Base-by-base conservation (phyloP, 495 filamentous ascomycete species). In the Aspergillus nidulans region DNA sequence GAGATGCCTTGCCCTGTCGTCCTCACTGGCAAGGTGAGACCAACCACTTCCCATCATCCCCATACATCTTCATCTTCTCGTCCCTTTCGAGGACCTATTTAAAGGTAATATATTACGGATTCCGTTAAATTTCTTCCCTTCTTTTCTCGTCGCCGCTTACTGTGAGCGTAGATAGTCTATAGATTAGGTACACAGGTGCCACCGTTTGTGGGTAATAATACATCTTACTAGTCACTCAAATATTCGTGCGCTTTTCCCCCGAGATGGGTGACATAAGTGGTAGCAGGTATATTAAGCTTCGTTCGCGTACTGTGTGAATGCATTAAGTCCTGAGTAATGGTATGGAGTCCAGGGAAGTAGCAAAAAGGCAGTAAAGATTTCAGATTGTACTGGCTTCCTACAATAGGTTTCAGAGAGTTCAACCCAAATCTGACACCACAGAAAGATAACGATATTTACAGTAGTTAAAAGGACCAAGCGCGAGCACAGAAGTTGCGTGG, bases 101-200 rank as follows among this genome's bases (percentile, higher is more conserved):
- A 55, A 57, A 47, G 57, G 53, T 59, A 63, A 63, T 59, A 55
- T 59, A 63, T 59, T 63, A 63, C 15, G 36, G 25, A 1, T 28
- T 18, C 15, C 9, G n/a, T 32, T 26, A 19, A 15, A 34, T 18
- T 49, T 32, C 6, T 12, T 3, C 12, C 18, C 12, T 39, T 18
- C 15, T 1, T 39, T 43, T 10, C 20, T 24, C 40, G 10, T 4
- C 36, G 5, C 44, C 19, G 36, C 36, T 39, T 39, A 12, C 16
- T 39, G 36, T 18, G 36, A n/a, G 18, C 15, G 30, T 34, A 12
- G n/a, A 39, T 18, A 39, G 36, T 39, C 13, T 39, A 39, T 39
- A 39, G 36, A 39, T 7, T 34, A 34, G 30, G 30, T 34, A 34
- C 30, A 34, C 30, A 10, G 30, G 30, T 10, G 30, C 30, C 30